phyloP scores from a whole-genome alignment of 768 basidiomycete species.

The Fistulinella prunicolor region DNA sequence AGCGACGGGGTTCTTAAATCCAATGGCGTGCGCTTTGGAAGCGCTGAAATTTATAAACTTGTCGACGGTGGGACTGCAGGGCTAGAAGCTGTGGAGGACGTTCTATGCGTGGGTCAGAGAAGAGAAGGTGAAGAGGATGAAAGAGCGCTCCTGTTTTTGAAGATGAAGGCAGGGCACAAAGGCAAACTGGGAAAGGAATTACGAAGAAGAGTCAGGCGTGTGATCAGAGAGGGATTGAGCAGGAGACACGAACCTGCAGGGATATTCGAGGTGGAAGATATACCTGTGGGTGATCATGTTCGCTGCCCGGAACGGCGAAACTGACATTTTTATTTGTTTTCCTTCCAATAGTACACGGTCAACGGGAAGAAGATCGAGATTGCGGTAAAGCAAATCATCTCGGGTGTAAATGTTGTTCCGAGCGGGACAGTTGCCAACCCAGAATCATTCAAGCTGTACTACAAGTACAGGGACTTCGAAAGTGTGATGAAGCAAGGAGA shows the following conservation, averaged over 20 bases:
- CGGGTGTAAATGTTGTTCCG: conserved; percentile 59
- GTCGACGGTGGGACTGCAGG: conserved; percentile 41
- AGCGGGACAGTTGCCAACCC: conserved; percentile 83
- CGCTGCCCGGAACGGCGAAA: not conserved
- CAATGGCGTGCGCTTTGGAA: conserved; percentile 78
- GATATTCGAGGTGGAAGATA: conserved; percentile 61
- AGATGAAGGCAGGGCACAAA: conserved; percentile 52
- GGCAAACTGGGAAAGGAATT: conserved; percentile 51
- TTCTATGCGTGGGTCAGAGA: conserved; percentile 70
- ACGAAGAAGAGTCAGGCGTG: conserved; percentile 53
- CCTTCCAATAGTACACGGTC: conserved; percentile 56
- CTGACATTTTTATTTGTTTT: not conserved
- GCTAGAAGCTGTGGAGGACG: conserved; percentile 60
- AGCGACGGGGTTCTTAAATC: conserved; percentile 78
- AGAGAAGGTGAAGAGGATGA: conserved; percentile 63
- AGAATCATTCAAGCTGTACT: conserved; percentile 60
- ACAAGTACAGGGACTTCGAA: conserved; percentile 58
- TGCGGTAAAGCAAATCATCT: conserved; percentile 74
- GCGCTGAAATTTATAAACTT: conserved; percentile 76
- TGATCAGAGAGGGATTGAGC: conserved; percentile 60
- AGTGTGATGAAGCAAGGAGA: conserved; percentile 19
- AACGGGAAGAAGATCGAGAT: conserved; percentile 81
- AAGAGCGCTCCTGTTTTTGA: conserved; percentile 72
- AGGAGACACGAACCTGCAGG: conserved; percentile 72
- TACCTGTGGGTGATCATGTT: conserved; percentile 51